These are phyloP conservation scores for Platismatia glauca DNA, from an alignment of 495 filamentous ascomycete genomes.

Conservation along the genomic window DNA sequence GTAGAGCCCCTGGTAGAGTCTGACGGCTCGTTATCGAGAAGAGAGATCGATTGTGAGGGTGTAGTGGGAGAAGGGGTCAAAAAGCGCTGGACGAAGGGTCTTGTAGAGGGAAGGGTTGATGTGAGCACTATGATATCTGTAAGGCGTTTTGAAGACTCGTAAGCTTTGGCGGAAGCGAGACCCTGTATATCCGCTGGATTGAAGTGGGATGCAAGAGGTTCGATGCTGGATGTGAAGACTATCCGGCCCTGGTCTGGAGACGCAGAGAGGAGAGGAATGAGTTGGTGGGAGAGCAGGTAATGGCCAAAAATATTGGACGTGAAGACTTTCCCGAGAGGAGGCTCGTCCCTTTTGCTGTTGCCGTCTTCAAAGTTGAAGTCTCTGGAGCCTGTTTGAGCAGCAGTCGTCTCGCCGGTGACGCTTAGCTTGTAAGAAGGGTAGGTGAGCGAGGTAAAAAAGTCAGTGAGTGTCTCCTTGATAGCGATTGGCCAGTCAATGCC, in stretches of 20 bases:
- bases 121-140: conserved; percentile 78
- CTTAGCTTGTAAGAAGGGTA: conserved; percentile 71
- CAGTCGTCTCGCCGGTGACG: conserved; percentile 47
- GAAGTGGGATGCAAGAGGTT: conserved; percentile 51
- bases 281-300: conserved; percentile 76
- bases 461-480: conserved; percentile 51
- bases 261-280: conserved; percentile 60
- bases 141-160: conserved; percentile 78
- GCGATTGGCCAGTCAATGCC: conserved; percentile 65
- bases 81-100: conserved; percentile 46
- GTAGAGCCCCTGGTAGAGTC: background rate
- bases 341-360: conserved; percentile 32
- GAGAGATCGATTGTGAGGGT: conserved; percentile 19
- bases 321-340: conserved; percentile 69
- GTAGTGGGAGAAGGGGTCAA: conserved; percentile 34
- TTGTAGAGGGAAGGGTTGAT: conserved; percentile 53
- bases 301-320: conserved; percentile 91
- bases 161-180: conserved; percentile 49
- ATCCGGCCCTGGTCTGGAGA: conserved; percentile 50
- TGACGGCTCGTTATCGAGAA: conserved; percentile 11
- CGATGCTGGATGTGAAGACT: conserved; percentile 78
- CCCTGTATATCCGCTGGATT: conserved; percentile 67
- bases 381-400: conserved; percentile 22
- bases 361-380: conserved; percentile 10
- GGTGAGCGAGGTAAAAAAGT: conserved; percentile 59